Evolutionary conservation across 495 filamentous ascomycete species (phyloP), one percentile per base, ranked within the genome.

Genomic region (Rusavskia elegans): DNA sequence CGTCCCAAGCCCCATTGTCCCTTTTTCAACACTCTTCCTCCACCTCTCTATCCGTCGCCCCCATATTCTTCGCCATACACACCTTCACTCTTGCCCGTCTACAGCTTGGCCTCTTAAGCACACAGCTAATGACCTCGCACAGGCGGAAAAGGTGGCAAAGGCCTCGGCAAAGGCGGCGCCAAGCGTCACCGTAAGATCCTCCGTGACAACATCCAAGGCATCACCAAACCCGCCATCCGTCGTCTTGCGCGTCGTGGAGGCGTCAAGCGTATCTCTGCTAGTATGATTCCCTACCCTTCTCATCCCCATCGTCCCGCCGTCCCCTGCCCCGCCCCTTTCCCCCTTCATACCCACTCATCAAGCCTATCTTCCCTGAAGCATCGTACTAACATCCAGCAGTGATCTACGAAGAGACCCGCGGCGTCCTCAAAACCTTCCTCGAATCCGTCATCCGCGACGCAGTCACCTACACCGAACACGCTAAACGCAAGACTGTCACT

Each of bases 181-280:
- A 96, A 96, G 84, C 89, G 89, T 72, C 88, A 95, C 71, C 84
- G 92, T 63, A 98, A 97, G 84, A 96, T 98, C 76, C 79, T 98
- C 67, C 87, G 90, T 68, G 90, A 97, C 83, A 97, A 96, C 83
- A 95, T 97, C 70, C 90, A 96, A 66, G 80, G 80, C 65, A 82
- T 84, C 66, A 84, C 80, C 64, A 82, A 82, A 70, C 79, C 80
- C 55, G 80, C 79, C 53, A 83, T 84, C 66, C 79, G 79, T 52
- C 79, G 79, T 80, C 75, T 78, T 50, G 77, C 72, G 42, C 75
- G 72, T 56, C 74, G 74, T 78, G 71, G 74, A 48, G 74, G 74
- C 72, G 75, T 79, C 67, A 78, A 81, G 75, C 79, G 77, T 76
- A 79, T 77, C 63, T 79, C 77, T 54, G 77, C 77, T 58, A 78